phyloP scores from a whole-genome alignment of 805 yeast genomes.

The Wickerhamomyces chaumierensis region DNA sequence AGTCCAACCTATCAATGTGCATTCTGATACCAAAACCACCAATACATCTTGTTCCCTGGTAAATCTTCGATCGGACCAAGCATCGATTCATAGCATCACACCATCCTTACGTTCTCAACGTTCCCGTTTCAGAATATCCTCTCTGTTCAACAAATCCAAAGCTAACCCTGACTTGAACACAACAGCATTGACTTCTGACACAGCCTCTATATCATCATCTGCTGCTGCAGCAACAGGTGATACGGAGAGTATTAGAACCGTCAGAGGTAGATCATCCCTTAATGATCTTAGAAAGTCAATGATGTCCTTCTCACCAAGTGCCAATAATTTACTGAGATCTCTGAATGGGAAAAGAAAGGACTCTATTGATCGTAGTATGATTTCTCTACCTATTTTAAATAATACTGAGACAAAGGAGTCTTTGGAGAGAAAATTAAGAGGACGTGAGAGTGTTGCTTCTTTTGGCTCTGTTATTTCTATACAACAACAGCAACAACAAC shows the following conservation, averaged over 20 bases:
- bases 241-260: conserved; percentile 15
- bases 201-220: too few species aligned
- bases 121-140: conserved; percentile 18
- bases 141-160: conserved; percentile 14
- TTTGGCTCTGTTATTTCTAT: too few species aligned
- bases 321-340: conserved; percentile 11
- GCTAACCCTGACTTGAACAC: conserved; percentile 3
- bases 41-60: too few species aligned
- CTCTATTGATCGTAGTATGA: conserved; percentile 26
- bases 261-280: conserved; percentile 15
- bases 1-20: too few species aligned
- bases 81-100: conserved; percentile 9
- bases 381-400: conserved; percentile 35
- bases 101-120: conserved; percentile 14
- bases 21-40: too few species aligned
- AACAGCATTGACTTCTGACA: too few species aligned
- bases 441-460: too few species aligned
- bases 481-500: too few species aligned
- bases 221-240: conserved; percentile 4
- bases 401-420: too few species aligned
- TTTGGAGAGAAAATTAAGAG: too few species aligned
- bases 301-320: conserved; percentile 15
- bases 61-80: conserved; percentile 7
- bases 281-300: conserved; percentile 21
- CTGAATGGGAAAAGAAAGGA: conserved; percentile 9